phyloP scores from a whole-genome alignment of 2,329 filamentous ascomycete genomes.

The Taxawa tesnikishii region DNA sequence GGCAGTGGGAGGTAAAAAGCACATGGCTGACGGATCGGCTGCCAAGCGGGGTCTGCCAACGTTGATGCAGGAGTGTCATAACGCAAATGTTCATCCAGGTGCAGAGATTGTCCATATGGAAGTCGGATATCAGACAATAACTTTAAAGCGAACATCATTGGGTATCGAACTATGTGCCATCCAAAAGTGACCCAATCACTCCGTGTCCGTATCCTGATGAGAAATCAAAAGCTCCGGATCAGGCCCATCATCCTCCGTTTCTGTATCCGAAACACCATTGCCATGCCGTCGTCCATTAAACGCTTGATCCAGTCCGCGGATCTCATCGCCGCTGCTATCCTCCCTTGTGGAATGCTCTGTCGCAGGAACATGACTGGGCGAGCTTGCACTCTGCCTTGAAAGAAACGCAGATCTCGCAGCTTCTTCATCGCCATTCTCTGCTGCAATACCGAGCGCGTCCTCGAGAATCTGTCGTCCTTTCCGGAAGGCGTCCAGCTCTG shows the following conservation, averaged over 20 bases:
- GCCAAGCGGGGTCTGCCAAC: too few relatives aligned
- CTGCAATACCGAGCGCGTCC: constrained; percentile 16
- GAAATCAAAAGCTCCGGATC: constrained; percentile 38
- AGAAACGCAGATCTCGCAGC: constrained; percentile 4
- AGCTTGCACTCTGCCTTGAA: too few relatives aligned
- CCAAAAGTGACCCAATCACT: constrained; percentile 1
- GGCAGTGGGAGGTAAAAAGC: too few relatives aligned
- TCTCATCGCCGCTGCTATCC: constrained; percentile 11
- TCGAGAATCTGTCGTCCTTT: constrained; percentile 48
- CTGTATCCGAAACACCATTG: constrained; percentile 14
- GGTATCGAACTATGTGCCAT: constrained; percentile 4
- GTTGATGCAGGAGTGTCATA: too few relatives aligned
- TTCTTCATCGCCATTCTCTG: constrained; percentile 6
- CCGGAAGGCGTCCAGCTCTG: constrained; percentile 56
- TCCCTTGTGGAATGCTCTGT: too few relatives aligned
- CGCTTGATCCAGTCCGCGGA: constrained; percentile 19
- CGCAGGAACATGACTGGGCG: too few relatives aligned
- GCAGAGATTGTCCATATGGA: too few relatives aligned
- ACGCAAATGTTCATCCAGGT: too few relatives aligned
- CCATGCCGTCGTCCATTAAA: constrained; percentile 16
- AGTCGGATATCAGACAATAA: too few relatives aligned
- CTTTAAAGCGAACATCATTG: too few relatives aligned
- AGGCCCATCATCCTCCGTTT: constrained; percentile 31
- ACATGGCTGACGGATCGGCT: too few relatives aligned
- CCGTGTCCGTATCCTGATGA: constrained; percentile 26